A percentile compares a stretch with the other conserved stretches of the same genome.
These are phyloP conservation scores for Hibiscus tridactylites DNA, from an alignment of 345 rosid species.

Conservation along the genomic window DNA sequence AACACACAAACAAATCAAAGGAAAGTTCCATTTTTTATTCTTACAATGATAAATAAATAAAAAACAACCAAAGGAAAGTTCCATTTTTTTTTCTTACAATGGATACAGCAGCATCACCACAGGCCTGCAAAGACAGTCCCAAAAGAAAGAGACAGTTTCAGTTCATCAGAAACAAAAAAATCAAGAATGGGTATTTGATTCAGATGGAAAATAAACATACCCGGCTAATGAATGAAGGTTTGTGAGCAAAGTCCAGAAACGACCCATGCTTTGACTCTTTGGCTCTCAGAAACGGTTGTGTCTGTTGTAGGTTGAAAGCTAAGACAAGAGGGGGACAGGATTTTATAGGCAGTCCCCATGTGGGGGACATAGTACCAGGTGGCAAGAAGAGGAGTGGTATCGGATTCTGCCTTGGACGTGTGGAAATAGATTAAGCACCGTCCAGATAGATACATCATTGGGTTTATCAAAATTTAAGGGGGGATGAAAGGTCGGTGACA, in stretches of 20 bases:
- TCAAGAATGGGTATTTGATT: not conserved
- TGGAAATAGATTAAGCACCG: not conserved
- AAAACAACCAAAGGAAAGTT: not conserved
- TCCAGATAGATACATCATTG: not conserved
- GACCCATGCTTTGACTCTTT: constrained; percentile 18
- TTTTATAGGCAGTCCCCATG: not conserved
- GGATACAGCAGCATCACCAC: constrained; percentile 71
- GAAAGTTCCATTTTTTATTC: not conserved
- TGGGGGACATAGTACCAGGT: not conserved
- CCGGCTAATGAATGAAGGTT: constrained; percentile 53
- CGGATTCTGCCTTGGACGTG: not conserved
- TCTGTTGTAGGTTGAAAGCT: not conserved
- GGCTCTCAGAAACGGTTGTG: not conserved
- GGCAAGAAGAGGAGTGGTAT: not conserved
- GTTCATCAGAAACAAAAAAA: not conserved
- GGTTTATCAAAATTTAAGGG: not conserved
- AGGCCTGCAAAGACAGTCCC: constrained; percentile 36
- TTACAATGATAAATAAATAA: constrained; percentile 18
- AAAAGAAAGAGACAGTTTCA: too few relatives aligned
- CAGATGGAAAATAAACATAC: constrained; percentile 19
- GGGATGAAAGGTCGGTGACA: too few relatives aligned
- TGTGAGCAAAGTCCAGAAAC: constrained; percentile 41
- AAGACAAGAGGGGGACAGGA: not conserved
- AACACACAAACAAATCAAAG: not conserved
- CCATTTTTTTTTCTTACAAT: constrained; percentile 32